Evolutionary conservation across 495 filamentous ascomycete genomes (phyloP).

Genomic region (Aspergillus leporis): DNA sequence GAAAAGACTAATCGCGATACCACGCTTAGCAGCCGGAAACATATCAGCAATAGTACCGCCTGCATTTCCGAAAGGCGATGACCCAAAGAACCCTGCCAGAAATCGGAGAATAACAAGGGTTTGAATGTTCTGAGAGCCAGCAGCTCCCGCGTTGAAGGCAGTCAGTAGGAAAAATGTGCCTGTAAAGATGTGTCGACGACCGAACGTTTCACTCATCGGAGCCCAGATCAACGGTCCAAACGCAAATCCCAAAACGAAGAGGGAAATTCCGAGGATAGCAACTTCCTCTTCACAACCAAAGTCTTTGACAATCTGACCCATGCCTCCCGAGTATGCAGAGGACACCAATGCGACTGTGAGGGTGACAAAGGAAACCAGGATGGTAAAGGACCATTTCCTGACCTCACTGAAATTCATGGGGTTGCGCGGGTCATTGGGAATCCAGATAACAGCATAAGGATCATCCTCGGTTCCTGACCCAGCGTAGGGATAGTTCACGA

Average conservation of each 20-base stretch:
- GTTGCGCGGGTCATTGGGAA: slow-evolving; percentile 65
- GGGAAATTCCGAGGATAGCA: slow-evolving; percentile 50
- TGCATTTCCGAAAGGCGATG: slow-evolving; percentile 66
- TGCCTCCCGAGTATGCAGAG: slow-evolving; percentile 69
- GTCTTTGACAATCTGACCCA: slow-evolving; percentile 51
- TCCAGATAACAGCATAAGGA: slow-evolving; percentile 67
- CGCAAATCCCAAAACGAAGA: slow-evolving; percentile 56
- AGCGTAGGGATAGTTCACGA: slow-evolving; percentile 55
- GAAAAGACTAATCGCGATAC: slow-evolving; percentile 60
- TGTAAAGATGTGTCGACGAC: slow-evolving; percentile 68
- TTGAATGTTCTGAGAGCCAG: slow-evolving; percentile 53
- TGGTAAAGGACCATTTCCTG: slow-evolving; percentile 66
- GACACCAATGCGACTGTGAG: slow-evolving; percentile 71
- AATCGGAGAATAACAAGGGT: slow-evolving; percentile 62
- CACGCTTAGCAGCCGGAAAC: slow-evolving; percentile 59
- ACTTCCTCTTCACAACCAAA: slow-evolving; percentile 48
- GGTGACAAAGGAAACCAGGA: slow-evolving; percentile 62
- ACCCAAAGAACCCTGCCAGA: slow-evolving; percentile 61
- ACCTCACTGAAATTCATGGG: slow-evolving; percentile 56
- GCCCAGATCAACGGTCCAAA: slow-evolving; percentile 55
- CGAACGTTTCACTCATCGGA: slow-evolving; percentile 61
- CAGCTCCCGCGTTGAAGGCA: slow-evolving; percentile 62
- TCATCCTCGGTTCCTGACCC: slow-evolving; percentile 67
- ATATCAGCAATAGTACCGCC: slow-evolving; percentile 72
- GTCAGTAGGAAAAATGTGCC: slow-evolving; percentile 59